phyloP scores from a whole-genome alignment of 225 moss, liverwort and hornwort species.

The Polytrichum commune region DNA sequence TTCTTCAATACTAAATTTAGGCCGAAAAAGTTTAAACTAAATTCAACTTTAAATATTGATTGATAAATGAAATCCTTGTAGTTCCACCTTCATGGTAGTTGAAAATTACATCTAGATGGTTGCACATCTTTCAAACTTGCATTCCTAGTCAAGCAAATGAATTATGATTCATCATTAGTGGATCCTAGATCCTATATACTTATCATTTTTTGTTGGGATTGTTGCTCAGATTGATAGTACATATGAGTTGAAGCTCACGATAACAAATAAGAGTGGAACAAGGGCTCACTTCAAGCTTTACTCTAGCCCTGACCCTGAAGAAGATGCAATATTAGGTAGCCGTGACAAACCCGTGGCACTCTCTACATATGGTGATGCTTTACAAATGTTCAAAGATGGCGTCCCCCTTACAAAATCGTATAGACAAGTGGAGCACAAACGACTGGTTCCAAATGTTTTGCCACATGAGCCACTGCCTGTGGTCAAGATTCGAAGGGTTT shows the following conservation, averaged over 20 bases:
- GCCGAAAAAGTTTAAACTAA: no score
- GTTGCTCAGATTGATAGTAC: slow-evolving; percentile 40
- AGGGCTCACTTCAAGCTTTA: slow-evolving; percentile 64
- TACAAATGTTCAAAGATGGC: slow-evolving; percentile 59
- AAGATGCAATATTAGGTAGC: slow-evolving; percentile 25
- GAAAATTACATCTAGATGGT: no score
- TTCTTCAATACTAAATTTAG: no score
- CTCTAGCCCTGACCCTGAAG: slow-evolving; percentile 43
- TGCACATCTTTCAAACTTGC: no score
- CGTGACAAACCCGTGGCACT: slow-evolving; percentile 24
- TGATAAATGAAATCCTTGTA: no score
- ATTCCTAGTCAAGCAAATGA: no score
- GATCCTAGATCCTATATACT: no score
- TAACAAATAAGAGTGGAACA: slow-evolving; percentile 68
- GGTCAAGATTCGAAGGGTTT: slow-evolving; percentile 31
- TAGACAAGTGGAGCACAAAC: slow-evolving; percentile 9
- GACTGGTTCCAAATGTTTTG: accelerated
- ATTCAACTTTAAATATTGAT: no score
- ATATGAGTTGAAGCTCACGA: slow-evolving; percentile 39
- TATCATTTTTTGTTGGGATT: neutral
- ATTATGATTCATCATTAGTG: no score
- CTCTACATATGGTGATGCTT: slow-evolving; percentile 53
- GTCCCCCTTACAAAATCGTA: slow-evolving; percentile 15
- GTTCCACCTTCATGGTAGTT: no score
- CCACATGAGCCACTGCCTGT: slow-evolving; percentile 12